Percentiles rank a stretch among this genome's conserved stretches.
phyloP scores from a whole-genome alignment of 2,329 filamentous ascomycete genomes.

The Ophiostoma pallidulum region DNA sequence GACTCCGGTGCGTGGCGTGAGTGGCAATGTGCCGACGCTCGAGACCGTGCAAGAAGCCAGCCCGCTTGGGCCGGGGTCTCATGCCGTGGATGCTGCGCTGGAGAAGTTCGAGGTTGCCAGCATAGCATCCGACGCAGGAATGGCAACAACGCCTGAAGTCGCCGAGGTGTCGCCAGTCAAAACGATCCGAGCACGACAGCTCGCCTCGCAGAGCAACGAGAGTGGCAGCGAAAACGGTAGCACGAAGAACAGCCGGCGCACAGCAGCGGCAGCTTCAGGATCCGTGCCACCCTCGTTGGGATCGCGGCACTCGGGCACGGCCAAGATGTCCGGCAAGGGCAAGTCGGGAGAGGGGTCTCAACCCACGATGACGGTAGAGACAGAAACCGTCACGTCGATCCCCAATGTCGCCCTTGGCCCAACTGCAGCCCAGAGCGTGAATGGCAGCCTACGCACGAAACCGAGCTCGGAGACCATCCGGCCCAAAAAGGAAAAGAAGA shows the following conservation, averaged over 20 bases:
- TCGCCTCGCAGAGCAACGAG: slow-evolving; percentile 47
- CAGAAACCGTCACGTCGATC: slow-evolving; percentile 86
- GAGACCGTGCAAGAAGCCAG: slow-evolving; percentile 92
- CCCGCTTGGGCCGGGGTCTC: slow-evolving; percentile 62
- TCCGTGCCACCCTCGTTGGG: slow-evolving; percentile 36
- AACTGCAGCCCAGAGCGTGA: slow-evolving; percentile 53
- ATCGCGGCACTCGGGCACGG: slow-evolving; percentile 57
- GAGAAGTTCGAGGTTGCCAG: slow-evolving; percentile 43
- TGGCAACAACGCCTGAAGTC: slow-evolving; percentile 33
- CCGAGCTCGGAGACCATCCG: slow-evolving; percentile 93
- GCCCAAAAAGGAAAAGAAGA: slow-evolving; percentile 89
- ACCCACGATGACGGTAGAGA: slow-evolving; percentile 94
- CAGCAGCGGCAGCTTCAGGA: slow-evolving; percentile 27
- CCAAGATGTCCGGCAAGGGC: slow-evolving; percentile 54
- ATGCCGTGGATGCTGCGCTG: slow-evolving; percentile 34
- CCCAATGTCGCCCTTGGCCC: slow-evolving; percentile 69
- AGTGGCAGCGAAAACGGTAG: slow-evolving; percentile 46
- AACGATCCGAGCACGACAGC: slow-evolving; percentile 36
- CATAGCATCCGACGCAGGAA: slow-evolving; percentile 32
- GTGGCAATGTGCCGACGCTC: slow-evolving; percentile 53
- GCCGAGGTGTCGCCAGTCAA: slow-evolving; percentile 30
- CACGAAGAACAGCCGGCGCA: slow-evolving; percentile 34
- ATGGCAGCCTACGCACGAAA: slow-evolving; percentile 72
- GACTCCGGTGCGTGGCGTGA: slow-evolving; percentile 49
- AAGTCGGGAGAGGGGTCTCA: slow-evolving; percentile 66